Base-by-base conservation (phyloP, 2,329 filamentous ascomycete genomes). In the Sporothrix protearum region DNA sequence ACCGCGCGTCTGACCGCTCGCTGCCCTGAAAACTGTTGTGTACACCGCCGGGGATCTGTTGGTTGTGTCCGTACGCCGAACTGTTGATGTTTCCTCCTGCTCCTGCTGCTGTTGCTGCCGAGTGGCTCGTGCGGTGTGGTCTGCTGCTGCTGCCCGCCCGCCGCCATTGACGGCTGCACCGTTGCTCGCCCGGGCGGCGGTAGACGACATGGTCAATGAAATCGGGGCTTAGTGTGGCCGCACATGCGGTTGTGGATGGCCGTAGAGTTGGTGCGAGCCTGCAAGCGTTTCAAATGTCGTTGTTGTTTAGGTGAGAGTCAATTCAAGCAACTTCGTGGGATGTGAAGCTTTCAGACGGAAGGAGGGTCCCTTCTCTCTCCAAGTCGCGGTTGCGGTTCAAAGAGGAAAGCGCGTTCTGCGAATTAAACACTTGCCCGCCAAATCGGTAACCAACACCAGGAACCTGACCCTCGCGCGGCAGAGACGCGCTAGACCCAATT, bases 181-280 rank as follows among this genome's bases (percentile, higher is more conserved):
- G 78, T 84, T 84, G 77, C 81, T 57, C 74, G 84, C 81, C 76
- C 81, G 78, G 74, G 79, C 77, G 76, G 78, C 77, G 75, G 79
- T 80, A 72, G 81, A 82, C 74, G 82, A 82, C 82, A 84, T 83
- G 74, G 71, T 78, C 76, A 74, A 30, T 39, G 30, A 19, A 53
- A 6, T 36, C 22, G 39, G 42, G 28, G 10, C 30, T 3, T 45
- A 16, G 66, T 14, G 25, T 28, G 16, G 47, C 8, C 19, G 9
- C 47, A 59, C 57, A 66, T 71, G 57, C 28, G 42, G 66, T 33
- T 25, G 45, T 16, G 6, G 16, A 9, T 45, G 30, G 9, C 14
- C 12, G 70, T 51, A 10, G 7, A 33, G 1, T 53, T 22, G 9
- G 28, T 14, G 25, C 4, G 8, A 25, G 36, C 33, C 9, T n/a